These are phyloP conservation scores for Lipomyces orientalis DNA, from an alignment of 805 yeast genomes.

Conservation along the genomic window DNA sequence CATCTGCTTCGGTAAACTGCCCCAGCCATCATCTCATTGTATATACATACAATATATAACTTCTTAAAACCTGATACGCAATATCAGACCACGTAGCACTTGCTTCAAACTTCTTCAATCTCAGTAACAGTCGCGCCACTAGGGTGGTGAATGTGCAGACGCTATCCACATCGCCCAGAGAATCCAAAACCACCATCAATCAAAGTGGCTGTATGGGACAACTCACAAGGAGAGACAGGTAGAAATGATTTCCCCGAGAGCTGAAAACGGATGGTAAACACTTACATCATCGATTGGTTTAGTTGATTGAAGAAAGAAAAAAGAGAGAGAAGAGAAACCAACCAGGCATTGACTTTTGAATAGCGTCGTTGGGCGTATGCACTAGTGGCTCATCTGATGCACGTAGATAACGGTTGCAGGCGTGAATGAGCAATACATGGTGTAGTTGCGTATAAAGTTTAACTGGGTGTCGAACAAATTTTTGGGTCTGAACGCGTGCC, in stretches of 20 bases:
- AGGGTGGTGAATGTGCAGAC: conserved; percentile 40
- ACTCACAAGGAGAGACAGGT: background rate
- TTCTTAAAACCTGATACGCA: background rate
- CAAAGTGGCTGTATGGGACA: background rate
- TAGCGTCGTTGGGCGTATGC: background rate
- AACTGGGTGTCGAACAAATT: conserved; percentile 4
- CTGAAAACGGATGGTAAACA: conserved; percentile 35
- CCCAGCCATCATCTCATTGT: background rate
- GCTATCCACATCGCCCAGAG: conserved; percentile 41
- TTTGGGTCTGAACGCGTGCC: background rate
- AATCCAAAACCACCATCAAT: background rate
- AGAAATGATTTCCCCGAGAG: conserved; percentile 34
- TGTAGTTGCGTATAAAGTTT: background rate
- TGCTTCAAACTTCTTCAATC: conserved; percentile 26
- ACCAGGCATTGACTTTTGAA: background rate
- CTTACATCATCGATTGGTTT: conserved; percentile 41
- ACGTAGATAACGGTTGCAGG: background rate
- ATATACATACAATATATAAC: background rate
- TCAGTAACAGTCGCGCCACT: conserved; percentile 35
- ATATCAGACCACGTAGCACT: background rate
- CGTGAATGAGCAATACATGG: background rate
- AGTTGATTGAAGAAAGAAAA: conserved; percentile 36
- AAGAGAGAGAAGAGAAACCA: conserved; percentile 2
- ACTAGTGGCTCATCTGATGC: background rate
- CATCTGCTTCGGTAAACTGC: background rate